Conservation (phyloP, 352 stramenopile genomes). For the Phytophthora litchii region DNA sequence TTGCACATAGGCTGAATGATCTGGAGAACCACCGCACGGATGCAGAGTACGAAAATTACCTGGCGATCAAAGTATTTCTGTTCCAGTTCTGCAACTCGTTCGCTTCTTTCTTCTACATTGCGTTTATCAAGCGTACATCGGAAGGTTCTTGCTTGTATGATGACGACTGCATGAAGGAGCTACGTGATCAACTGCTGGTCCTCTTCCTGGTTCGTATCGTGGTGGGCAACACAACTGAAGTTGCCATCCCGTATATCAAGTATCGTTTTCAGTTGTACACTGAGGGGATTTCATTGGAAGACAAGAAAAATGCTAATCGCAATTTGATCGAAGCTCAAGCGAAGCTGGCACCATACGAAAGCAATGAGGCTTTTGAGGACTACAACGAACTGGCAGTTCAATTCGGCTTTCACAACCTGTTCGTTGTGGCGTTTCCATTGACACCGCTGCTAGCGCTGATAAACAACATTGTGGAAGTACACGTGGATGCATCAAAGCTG, state of each 20-base stretch:
- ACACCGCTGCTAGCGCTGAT: slow-evolving; percentile 86
- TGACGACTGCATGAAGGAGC: slow-evolving; percentile 79
- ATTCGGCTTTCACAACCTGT: slow-evolving; percentile 95
- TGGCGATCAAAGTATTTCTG: slow-evolving; percentile 98
- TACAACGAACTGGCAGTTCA: slow-evolving; percentile 91
- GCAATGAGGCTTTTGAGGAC: slow-evolving; percentile 80
- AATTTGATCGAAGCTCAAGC: slow-evolving; percentile 78
- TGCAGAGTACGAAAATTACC: slow-evolving; percentile 84
- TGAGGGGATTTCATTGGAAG: slow-evolving; percentile 25
- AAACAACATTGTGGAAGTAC: slow-evolving; percentile 92
- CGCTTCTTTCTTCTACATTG: slow-evolving; percentile 94
- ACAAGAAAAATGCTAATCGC: slow-evolving; percentile 40
- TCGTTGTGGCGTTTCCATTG: slow-evolving; percentile 92
- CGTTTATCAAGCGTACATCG: slow-evolving; percentile 56
- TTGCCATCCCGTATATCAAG: slow-evolving; percentile 81
- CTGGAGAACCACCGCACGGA: slow-evolving; percentile 93
- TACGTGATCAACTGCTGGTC: slow-evolving; percentile 88
- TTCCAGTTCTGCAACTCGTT: slow-evolving; percentile 98
- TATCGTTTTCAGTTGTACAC: slow-evolving; percentile 58
- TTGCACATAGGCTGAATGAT: slow-evolving; percentile 93
- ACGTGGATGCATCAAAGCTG: slow-evolving; percentile 74
- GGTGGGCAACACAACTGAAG: slow-evolving; percentile 88
- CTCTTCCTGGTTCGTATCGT: slow-evolving; percentile 92
- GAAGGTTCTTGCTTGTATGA: slow-evolving; percentile 76
- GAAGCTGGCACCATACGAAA: slow-evolving; percentile 73